Evolutionary conservation across 2,329 filamentous ascomycete species (phyloP).

Genomic region (Xylaria sp.): DNA sequence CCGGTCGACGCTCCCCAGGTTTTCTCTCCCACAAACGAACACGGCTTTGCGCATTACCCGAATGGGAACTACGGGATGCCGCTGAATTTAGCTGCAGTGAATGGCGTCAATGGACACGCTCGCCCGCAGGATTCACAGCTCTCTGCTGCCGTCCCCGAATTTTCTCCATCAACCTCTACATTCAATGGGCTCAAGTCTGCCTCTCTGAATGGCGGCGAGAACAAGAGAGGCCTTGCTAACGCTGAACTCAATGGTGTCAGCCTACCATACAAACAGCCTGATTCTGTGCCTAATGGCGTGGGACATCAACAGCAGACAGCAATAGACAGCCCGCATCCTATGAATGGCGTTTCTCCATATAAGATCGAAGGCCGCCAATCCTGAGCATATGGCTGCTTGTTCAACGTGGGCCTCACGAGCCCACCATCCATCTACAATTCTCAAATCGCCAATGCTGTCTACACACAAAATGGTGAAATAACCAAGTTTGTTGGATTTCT

Average conservation of each 20-base stretch:
- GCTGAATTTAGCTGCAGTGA: constrained; percentile 35
- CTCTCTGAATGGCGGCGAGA: constrained; percentile 14
- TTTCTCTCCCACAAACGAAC: constrained; percentile 48
- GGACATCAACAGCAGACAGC: constrained; percentile 7
- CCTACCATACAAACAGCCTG: constrained; percentile 18
- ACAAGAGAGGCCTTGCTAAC: constrained; percentile 7
- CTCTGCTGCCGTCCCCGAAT: constrained; percentile 73
- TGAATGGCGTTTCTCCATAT: constrained; percentile 29
- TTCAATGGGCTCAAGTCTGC: constrained; percentile 32
- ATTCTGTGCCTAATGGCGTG: constrained; percentile 23
- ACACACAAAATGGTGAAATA: not conserved
- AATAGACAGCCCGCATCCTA: constrained; percentile 11
- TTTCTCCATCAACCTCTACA: constrained; percentile 57
- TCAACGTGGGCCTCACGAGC: not conserved
- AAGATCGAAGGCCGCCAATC: constrained; percentile 23
- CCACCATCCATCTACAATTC: not conserved
- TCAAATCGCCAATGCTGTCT: not conserved
- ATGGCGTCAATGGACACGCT: constrained; percentile 46
- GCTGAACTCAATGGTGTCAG: constrained; percentile 26
- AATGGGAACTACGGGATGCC: constrained; percentile 48
- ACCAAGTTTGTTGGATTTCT: constrained; percentile 1
- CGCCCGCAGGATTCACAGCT: constrained; percentile 60
- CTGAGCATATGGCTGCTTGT: not conserved
- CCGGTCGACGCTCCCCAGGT: constrained; percentile 42
- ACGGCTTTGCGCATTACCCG: constrained; percentile 49